Evolutionary conservation across 2,329 filamentous ascomycete species (phyloP), one percentile per base, ranked within the genome.

Genomic region (Scopulariopsis brevicaulis): DNA sequence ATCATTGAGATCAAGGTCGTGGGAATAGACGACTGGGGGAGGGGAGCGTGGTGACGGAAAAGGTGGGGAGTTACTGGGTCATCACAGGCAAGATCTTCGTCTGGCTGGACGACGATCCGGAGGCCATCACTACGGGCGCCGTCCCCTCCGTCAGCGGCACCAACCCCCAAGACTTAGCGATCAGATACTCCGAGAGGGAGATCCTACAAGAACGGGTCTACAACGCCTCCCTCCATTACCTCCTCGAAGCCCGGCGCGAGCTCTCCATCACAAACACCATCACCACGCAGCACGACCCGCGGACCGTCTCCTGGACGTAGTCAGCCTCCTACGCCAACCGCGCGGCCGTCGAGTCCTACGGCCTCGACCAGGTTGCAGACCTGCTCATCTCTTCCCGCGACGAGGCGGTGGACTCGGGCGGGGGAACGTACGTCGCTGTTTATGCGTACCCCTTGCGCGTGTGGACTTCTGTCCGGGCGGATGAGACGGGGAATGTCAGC

Each of bases 1-100:
- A 82, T 73, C 0, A 89, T 93, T 65, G 78, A 82, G 57, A 83
- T 95, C 55, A 74, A 77, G 22, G 78, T 94, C 4, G 77, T 78
- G 0, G 88, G 87, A 0, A 72, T 92, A 10, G 70, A 83, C 53
- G 82, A 89, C 61, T 66, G 75, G 74, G 1, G 67, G 48, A 53
- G 3, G 51, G 32, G 14, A 8, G 12, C 4, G 34, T 24, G 11
- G 55, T 50, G 6, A 46, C 55, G n/a, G 15, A 52, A 4, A n/a
- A 25, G 32, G 55, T 57, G 48, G 25, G 70, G 66, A 22, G 79
- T 76, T 83, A 83, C 65, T 94, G 89, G 90, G 79, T 87, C 18
- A 79, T 94, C 2, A 87, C 85, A 0, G 89, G 87, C 46, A 94
- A 92, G 69, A 75, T 93, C 12, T 93, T 94, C 66, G 64, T 91